Evolutionary conservation across 352 stramenopile genomes (phyloP).

Genomic region (Globisporangium radiosum): DNA sequence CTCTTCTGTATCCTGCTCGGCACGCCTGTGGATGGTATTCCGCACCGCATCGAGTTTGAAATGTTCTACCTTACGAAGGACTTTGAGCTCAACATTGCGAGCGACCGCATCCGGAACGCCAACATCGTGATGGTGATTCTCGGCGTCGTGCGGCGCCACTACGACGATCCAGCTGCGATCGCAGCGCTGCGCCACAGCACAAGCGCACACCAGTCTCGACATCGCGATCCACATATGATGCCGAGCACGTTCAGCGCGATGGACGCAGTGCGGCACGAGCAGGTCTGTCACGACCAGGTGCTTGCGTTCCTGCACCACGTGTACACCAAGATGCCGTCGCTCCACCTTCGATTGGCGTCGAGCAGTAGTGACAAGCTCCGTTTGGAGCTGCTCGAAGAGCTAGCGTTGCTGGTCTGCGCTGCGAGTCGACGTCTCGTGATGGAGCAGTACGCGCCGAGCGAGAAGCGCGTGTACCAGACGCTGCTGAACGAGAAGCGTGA

Average conservation of each 20-base stretch:
- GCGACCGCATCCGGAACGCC: constrained; percentile 43
- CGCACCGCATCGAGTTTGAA: constrained; percentile 54
- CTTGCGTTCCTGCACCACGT: constrained; percentile 55
- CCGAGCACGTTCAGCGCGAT: constrained; percentile 4
- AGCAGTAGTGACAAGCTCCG: constrained; percentile 38
- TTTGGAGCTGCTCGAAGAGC: constrained; percentile 51
- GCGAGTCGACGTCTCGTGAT: constrained; percentile 36
- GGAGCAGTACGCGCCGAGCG: constrained; percentile 27
- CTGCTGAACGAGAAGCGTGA: constrained; percentile 37
- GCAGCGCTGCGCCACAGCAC: constrained; percentile 5
- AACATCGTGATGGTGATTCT: constrained; percentile 52
- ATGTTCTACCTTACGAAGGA: constrained; percentile 62
- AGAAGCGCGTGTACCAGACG: constrained; percentile 27
- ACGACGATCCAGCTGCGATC: constrained; percentile 39
- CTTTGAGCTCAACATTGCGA: constrained; percentile 59
- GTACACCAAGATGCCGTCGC: constrained; percentile 38
- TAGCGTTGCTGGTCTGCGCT: constrained; percentile 39
- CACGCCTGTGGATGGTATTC: constrained; percentile 49
- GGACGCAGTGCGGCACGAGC: not conserved
- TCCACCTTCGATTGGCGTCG: constrained; percentile 21
- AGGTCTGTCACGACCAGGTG: constrained; percentile 33
- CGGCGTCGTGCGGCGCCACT: constrained; percentile 44
- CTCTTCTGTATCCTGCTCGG: constrained; percentile 62
- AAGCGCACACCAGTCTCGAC: not conserved
- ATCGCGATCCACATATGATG: not conserved